Conservation (phyloP, 345 rosid species). For the Microthlaspi erraticum region DNA sequence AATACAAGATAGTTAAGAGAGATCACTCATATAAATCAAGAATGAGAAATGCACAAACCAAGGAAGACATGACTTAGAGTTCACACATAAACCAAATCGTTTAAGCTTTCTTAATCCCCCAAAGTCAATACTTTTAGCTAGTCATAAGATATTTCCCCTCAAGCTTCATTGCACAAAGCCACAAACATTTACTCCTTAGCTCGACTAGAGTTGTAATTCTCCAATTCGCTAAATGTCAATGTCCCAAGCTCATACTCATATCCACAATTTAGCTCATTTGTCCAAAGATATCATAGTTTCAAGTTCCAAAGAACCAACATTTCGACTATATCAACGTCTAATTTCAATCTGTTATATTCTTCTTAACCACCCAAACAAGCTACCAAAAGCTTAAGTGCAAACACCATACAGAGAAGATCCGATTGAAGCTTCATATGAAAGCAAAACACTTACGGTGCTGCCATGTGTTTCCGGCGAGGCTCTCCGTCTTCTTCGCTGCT, state of each 20-base stretch:
- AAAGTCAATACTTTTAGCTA: background rate
- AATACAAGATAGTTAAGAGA: too few species aligned
- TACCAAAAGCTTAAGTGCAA: background rate
- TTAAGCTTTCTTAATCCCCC: background rate
- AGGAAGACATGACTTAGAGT: conserved; percentile 11
- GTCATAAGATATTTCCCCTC: background rate
- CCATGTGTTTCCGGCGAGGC: conserved; percentile 67
- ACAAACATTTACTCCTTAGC: background rate
- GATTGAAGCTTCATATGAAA: background rate
- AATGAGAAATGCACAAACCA: conserved; percentile 18
- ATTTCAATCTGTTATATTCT: background rate
- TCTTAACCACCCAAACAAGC: too few species aligned
- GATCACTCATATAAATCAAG: background rate
- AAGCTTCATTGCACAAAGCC: background rate
- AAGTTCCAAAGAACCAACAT: background rate
- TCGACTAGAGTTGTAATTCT: background rate
- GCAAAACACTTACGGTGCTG: conserved; percentile 34
- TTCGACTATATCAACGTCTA: background rate
- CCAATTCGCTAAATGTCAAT: background rate
- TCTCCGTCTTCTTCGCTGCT: conserved; percentile 70
- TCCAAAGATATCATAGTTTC: background rate
- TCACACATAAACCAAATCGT: background rate
- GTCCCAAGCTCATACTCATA: background rate
- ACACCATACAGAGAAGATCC: conserved; percentile 11
- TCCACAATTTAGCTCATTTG: conserved; percentile 1